Conservation (phyloP, 148 eudicot species). For the Rhododendron griersonianum region DNA sequence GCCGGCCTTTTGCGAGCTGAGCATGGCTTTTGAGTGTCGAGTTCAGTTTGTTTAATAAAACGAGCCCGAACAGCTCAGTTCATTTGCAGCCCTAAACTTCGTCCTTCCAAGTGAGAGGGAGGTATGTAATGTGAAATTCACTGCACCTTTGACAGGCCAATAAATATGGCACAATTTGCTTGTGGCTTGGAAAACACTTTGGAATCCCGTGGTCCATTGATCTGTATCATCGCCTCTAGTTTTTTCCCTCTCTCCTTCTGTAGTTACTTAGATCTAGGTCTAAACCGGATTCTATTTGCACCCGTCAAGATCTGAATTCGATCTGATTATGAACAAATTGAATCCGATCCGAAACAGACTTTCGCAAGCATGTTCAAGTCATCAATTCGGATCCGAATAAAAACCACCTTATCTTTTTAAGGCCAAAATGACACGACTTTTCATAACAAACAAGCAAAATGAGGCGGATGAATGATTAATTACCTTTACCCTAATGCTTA, state of each 20-base stretch:
- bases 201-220: not conserved
- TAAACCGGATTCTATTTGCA: not conserved
- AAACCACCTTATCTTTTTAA: too few relatives aligned
- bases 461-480: too few relatives aligned
- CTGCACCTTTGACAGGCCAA: not conserved
- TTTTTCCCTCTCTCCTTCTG: not conserved
- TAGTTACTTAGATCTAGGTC: not conserved
- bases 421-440: not conserved
- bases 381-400: too few relatives aligned
- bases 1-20: too few relatives aligned
- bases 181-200: not conserved
- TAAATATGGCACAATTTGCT: not conserved
- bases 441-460: too few relatives aligned
- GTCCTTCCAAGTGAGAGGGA: too few relatives aligned
- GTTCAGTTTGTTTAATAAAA: too few relatives aligned
- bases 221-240: not conserved
- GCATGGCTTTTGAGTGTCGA: too few relatives aligned
- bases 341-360: not conserved
- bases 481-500: too few relatives aligned
- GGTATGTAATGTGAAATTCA: not conserved
- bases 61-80: too few relatives aligned
- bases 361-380: not conserved
- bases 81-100: too few relatives aligned
- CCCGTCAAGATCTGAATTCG: not conserved
- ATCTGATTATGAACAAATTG: not conserved